phyloP scores from a whole-genome alignment of 2,329 filamentous ascomycete species.

The Xylariaceae sp. region DNA sequence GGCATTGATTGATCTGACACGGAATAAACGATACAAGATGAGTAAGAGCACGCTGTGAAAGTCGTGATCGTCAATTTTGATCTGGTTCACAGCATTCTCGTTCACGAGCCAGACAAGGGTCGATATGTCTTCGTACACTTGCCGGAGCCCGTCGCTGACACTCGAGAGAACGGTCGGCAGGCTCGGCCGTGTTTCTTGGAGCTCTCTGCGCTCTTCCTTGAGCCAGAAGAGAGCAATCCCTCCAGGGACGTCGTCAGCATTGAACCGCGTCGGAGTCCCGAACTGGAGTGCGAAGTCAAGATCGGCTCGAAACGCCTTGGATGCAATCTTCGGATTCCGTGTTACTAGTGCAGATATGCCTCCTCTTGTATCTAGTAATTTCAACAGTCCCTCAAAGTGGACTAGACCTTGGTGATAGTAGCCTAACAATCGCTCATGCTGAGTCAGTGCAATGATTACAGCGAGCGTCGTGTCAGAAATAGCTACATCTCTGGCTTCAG shows the following conservation, averaged over 20 bases:
- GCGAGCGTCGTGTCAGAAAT: slow-evolving; percentile 27
- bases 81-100: neutral
- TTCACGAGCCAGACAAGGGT: slow-evolving; percentile 20
- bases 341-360: slow-evolving; percentile 21
- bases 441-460: slow-evolving; percentile 25
- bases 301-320: slow-evolving; percentile 24
- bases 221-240: slow-evolving; percentile 3
- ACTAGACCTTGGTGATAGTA: slow-evolving; percentile 21
- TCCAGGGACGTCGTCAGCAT: slow-evolving; percentile 3
- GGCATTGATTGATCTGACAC: slow-evolving; percentile 11
- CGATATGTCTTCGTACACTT: slow-evolving; percentile 15
- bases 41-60: slow-evolving; percentile 26
- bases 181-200: neutral
- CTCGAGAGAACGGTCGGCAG: neutral
- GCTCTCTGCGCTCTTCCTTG: neutral
- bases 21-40: slow-evolving; percentile 25
- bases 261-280: slow-evolving; percentile 18
- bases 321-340: slow-evolving; percentile 15
- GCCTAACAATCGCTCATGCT: slow-evolving; percentile 23
- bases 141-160: slow-evolving; percentile 2
- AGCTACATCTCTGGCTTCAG: slow-evolving; percentile 12
- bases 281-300: slow-evolving; percentile 24
- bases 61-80: slow-evolving; percentile 16
- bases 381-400: slow-evolving; percentile 29
- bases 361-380: slow-evolving; percentile 30